Conservation (phyloP, 2,329 filamentous ascomycete species). For the Paecilomyces variotii region DNA sequence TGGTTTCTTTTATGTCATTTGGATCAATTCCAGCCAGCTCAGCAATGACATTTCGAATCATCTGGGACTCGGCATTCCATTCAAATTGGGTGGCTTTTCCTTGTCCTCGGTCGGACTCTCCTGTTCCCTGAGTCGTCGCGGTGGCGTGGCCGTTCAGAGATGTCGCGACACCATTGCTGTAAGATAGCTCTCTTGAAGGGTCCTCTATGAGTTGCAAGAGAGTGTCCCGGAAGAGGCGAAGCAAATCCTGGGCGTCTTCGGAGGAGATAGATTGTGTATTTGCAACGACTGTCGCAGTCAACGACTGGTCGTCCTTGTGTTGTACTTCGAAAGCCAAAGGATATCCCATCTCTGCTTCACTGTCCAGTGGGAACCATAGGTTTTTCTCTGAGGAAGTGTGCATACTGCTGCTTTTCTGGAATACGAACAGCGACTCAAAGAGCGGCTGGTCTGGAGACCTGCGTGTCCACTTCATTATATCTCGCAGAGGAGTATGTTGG, state of each 20-base stretch:
- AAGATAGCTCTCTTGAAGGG: slow-evolving; percentile 13
- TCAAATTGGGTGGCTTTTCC: slow-evolving; percentile 33
- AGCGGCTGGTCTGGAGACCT: slow-evolving; percentile 48
- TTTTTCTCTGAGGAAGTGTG: slow-evolving; percentile 15
- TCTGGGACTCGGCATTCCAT: slow-evolving; percentile 50
- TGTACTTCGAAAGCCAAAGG: slow-evolving; percentile 70
- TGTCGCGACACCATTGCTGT: slow-evolving; percentile 5
- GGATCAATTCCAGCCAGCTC: slow-evolving; percentile 48
- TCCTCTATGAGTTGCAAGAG: slow-evolving; percentile 29
- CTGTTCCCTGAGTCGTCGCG: neutral
- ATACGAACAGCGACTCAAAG: slow-evolving; percentile 79
- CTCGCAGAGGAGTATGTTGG: slow-evolving; percentile 70
- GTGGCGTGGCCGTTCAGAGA: neutral
- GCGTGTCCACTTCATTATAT: slow-evolving; percentile 72
- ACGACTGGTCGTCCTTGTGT: slow-evolving; percentile 37
- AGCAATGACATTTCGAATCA: slow-evolving; percentile 56
- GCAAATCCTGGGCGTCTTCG: slow-evolving; percentile 28
- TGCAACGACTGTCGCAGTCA: slow-evolving; percentile 55
- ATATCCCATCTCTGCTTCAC: slow-evolving; percentile 53
- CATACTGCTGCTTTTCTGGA: slow-evolving; percentile 49
- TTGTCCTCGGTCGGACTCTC: neutral
- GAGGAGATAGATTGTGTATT: slow-evolving; percentile 39
- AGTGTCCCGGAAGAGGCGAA: slow-evolving; percentile 36
- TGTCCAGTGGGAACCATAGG: slow-evolving; percentile 50
- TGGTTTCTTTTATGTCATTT: slow-evolving; percentile 47